Percentiles rank a stretch among this genome's conserved stretches.
Evolutionary conservation across 805 yeast genomes (phyloP).

Genomic region (Cyberlindnera saturnus): DNA sequence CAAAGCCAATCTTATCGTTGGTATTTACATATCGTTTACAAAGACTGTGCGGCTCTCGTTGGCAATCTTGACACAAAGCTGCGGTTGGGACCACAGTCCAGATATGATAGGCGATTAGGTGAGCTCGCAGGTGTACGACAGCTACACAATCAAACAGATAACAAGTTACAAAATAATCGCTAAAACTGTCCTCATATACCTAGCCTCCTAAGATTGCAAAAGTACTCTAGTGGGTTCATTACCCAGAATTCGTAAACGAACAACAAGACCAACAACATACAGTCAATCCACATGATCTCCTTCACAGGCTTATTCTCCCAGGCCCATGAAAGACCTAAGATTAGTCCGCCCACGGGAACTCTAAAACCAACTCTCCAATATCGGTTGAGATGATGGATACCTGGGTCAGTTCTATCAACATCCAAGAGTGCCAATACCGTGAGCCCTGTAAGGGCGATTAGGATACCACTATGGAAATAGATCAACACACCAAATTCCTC

Average conservation of each 20-base stretch:
- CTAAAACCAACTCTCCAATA: constrained; percentile 35
- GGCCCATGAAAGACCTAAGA: constrained; percentile 39
- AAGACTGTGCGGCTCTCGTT: too few species aligned
- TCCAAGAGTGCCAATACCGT: constrained; percentile 39
- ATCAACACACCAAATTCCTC: constrained; percentile 38
- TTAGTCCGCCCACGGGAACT: constrained; percentile 33
- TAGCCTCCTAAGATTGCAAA: background rate
- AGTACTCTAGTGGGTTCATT: constrained; percentile 17
- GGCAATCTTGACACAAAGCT: too few species aligned
- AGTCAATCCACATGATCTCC: constrained; percentile 37
- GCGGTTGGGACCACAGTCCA: too few species aligned
- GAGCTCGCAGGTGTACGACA: too few species aligned
- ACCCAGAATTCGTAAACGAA: constrained; percentile 33
- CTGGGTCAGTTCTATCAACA: constrained; percentile 34
- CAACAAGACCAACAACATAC: constrained; percentile 28
- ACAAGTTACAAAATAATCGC: too few species aligned
- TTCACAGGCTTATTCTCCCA: constrained; percentile 30
- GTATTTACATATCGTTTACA: too few species aligned
- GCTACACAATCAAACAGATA: too few species aligned
- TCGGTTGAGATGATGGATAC: constrained; percentile 27
- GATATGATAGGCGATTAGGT: too few species aligned
- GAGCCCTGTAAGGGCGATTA: constrained; percentile 36
- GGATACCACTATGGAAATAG: constrained; percentile 48
- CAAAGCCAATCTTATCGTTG: too few species aligned
- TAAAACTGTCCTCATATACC: background rate